A percentile compares a stretch with the other conserved stretches of the same genome.
Conservation (phyloP, 2,329 filamentous ascomycete species). For the Pyrenochaeta sp. region DNA sequence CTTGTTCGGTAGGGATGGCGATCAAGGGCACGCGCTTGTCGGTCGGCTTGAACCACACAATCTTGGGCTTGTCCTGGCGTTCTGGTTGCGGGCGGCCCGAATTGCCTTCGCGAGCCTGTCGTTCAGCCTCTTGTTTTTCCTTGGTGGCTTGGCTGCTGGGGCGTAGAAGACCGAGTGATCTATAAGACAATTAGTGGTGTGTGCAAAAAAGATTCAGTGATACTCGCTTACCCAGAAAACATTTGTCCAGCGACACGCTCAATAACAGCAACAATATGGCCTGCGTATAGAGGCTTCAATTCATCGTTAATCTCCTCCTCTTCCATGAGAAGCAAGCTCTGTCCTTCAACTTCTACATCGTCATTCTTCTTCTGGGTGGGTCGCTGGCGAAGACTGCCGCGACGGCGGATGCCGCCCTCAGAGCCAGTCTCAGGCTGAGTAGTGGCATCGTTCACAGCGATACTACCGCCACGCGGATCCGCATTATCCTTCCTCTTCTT, state of each 20-base stretch:
- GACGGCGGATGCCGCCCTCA: conserved; percentile 88
- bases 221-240: conserved; percentile 74
- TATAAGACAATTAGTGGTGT: conserved; percentile 21
- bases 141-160: conserved; percentile 98
- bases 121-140: conserved; percentile 98
- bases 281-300: conserved; percentile 95
- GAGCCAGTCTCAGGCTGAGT: conserved; percentile 66
- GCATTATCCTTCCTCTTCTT: conserved; percentile 99
- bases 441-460: conserved; percentile 70
- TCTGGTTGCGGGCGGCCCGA: conserved; percentile 77
- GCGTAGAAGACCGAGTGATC: conserved; percentile 89
- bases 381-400: conserved; percentile 93
- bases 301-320: conserved; percentile 99
- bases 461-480: conserved; percentile 83
- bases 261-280: conserved; percentile 95
- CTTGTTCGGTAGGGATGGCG: conserved; percentile 97
- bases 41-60: conserved; percentile 99
- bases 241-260: conserved; percentile 97
- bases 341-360: conserved; percentile 97
- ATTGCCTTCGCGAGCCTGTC: conserved; percentile 85
- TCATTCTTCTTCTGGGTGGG: conserved; percentile 99
- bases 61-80: conserved; percentile 97
- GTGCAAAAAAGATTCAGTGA: not conserved
- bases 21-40: conserved; percentile 98
- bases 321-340: conserved; percentile 94